Conservation (phyloP, 2,329 filamentous ascomycete species). For the Monosporascus sp. region DNA sequence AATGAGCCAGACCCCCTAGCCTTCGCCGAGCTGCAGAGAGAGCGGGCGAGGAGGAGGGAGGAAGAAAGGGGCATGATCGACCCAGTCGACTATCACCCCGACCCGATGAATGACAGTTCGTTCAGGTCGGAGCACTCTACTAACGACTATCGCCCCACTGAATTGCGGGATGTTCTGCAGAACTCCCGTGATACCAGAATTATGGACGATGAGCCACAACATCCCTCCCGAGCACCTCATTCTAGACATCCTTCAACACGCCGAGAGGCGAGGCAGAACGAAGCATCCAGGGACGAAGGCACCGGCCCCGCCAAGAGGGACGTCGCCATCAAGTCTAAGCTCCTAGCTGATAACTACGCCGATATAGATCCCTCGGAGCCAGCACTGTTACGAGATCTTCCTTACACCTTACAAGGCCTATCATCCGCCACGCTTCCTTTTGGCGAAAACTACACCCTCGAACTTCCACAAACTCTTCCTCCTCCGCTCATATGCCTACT, state of each 20-base stretch:
- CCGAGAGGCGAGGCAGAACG: slow-evolving; percentile 25
- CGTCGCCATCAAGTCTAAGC: slow-evolving; percentile 52
- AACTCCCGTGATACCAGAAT: slow-evolving; percentile 20
- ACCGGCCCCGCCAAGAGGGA: slow-evolving; percentile 35
- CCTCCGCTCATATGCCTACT: slow-evolving; percentile 81
- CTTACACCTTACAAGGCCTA: slow-evolving; percentile 88
- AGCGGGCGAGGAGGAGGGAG: slow-evolving; percentile 16
- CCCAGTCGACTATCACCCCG: slow-evolving; percentile 4
- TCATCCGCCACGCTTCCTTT: slow-evolving; percentile 84
- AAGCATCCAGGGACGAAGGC: slow-evolving; percentile 12
- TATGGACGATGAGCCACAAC: slow-evolving; percentile 13
- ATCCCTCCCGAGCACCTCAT: slow-evolving; percentile 1
- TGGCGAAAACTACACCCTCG: slow-evolving; percentile 61
- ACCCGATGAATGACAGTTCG: slow-evolving; percentile 10
- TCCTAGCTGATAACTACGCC: slow-evolving; percentile 52
- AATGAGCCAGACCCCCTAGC: slow-evolving; percentile 38
- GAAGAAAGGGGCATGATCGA: slow-evolving; percentile 4
- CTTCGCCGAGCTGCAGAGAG: slow-evolving; percentile 26
- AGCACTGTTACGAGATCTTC: slow-evolving; percentile 70
- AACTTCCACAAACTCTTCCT: slow-evolving; percentile 73
- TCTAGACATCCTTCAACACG: slow-evolving; percentile 11
- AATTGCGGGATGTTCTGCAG: slow-evolving; percentile 24
- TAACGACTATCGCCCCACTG: slow-evolving; percentile 21
- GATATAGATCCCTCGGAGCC: slow-evolving; percentile 60
- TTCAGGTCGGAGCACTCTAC: slow-evolving; percentile 8